Evolutionary conservation across 2,329 filamentous ascomycete species (phyloP).

Genomic region (Cytospora schulzeri): DNA sequence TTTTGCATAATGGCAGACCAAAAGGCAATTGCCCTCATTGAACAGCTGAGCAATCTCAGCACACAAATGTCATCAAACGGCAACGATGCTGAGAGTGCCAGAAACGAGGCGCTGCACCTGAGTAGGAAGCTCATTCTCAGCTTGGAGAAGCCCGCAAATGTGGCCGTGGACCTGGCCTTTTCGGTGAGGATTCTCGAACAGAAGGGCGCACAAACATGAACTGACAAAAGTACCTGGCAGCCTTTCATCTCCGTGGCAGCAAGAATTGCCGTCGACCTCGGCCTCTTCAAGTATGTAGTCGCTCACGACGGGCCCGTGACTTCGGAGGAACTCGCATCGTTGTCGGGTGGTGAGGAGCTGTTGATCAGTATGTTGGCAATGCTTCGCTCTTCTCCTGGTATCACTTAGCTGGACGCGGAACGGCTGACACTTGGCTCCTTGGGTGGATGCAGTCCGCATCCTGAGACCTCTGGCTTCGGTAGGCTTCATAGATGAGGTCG

Average conservation of each 20-base stretch:
- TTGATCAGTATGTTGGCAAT: conserved; percentile 31
- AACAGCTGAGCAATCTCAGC: conserved; percentile 1
- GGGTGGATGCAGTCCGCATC: conserved; percentile 26
- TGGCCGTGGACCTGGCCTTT: conserved; percentile 28
- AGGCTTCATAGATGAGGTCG: conserved; percentile 33
- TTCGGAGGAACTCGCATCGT: conserved; percentile 30
- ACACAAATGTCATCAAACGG: conserved; percentile 3
- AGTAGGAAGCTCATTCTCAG: conserved; percentile 22
- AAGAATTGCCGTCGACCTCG: conserved; percentile 32
- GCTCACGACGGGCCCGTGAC: conserved; percentile 24
- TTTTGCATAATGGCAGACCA: neutral
- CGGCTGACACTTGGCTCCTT: neutral
- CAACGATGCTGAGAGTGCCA: conserved; percentile 1
- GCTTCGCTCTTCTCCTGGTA: too few relatives aligned
- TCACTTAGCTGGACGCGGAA: too few relatives aligned
- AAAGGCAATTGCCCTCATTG: conserved; percentile 4
- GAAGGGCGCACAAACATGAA: neutral
- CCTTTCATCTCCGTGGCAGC: conserved; percentile 31
- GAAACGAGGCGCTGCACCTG: conserved; percentile 25
- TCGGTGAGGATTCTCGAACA: conserved; percentile 19
- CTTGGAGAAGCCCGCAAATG: conserved; percentile 28
- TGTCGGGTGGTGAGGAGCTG: conserved; percentile 33
- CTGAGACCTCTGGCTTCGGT: conserved; percentile 32
- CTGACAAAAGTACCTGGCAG: conserved; percentile 24
- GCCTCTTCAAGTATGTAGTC: conserved; percentile 33